A percentile compares a stretch with the other conserved stretches of the same genome.
These are phyloP conservation scores for Royoungia palumana DNA, from an alignment of 768 basidiomycete species.

Conservation along the genomic window DNA sequence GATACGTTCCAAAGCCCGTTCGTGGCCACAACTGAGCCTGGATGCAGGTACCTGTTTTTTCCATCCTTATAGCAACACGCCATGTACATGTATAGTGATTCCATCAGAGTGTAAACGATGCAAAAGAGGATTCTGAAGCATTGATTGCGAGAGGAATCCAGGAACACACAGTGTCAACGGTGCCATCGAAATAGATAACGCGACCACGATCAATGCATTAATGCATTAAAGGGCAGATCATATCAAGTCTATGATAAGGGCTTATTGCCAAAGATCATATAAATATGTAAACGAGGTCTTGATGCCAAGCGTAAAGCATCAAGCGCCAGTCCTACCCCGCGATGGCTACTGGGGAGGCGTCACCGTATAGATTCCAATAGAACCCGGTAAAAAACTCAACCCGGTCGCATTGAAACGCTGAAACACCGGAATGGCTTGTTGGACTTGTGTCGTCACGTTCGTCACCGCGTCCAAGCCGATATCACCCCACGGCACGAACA, in stretches of 20 bases:
- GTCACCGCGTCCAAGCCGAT: slow-evolving; percentile 18
- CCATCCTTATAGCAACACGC: neutral
- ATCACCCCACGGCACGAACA: slow-evolving; percentile 15
- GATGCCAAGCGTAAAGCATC: no score
- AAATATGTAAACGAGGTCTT: no score
- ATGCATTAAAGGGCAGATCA: no score
- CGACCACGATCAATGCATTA: no score
- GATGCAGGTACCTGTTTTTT: slow-evolving; percentile 1
- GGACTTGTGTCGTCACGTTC: slow-evolving; percentile 18
- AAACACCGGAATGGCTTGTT: slow-evolving; percentile 8
- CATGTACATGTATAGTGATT: neutral
- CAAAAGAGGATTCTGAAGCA: slow-evolving; percentile 7
- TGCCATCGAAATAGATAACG: no score
- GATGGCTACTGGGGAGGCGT: slow-evolving; percentile 1
- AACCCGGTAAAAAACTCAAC: slow-evolving; percentile 13
- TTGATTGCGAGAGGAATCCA: slow-evolving; percentile 8
- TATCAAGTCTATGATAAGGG: neutral
- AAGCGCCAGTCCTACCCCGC: no score
- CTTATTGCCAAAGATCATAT: no score
- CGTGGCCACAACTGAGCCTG: slow-evolving; percentile 12
- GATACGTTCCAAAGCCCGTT: slow-evolving; percentile 19
- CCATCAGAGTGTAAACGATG: neutral
- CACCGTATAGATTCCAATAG: slow-evolving; percentile 22
- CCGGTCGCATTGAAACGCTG: slow-evolving; percentile 21
- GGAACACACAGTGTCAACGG: no score